phyloP scores from a whole-genome alignment of 768 basidiomycete species.

The Rhodotorula paludigena region DNA sequence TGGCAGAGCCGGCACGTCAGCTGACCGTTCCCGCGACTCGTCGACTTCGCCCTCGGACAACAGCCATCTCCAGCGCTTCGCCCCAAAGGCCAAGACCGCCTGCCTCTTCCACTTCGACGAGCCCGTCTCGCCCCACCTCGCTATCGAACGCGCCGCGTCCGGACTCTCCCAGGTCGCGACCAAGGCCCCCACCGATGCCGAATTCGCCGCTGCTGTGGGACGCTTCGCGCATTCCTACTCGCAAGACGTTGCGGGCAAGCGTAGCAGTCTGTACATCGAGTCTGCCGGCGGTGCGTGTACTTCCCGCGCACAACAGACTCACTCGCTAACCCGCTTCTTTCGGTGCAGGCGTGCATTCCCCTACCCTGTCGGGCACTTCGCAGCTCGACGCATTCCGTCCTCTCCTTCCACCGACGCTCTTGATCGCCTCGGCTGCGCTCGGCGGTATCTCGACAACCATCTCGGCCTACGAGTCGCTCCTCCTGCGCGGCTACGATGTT shows the following conservation, averaged over 20 bases:
- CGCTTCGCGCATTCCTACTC: slow-evolving; percentile 60
- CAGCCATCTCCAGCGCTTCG: slow-evolving; percentile 36
- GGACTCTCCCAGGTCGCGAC: neutral
- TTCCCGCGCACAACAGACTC: neutral
- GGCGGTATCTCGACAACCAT: slow-evolving; percentile 93
- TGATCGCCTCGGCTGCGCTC: slow-evolving; percentile 80
- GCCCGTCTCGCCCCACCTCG: slow-evolving; percentile 90
- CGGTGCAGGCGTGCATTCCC: slow-evolving; percentile 83
- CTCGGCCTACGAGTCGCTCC: slow-evolving; percentile 83
- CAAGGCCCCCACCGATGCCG: slow-evolving; percentile 43
- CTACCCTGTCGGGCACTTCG: slow-evolving; percentile 70
- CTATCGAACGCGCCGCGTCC: slow-evolving; percentile 53
- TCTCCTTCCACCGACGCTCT: slow-evolving; percentile 76
- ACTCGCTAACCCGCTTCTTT: neutral
- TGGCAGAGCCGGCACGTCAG: too few relatives aligned
- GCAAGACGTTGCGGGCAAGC: slow-evolving; percentile 7
- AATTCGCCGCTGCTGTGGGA: slow-evolving; percentile 29
- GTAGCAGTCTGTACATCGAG: slow-evolving; percentile 70
- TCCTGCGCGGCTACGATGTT: slow-evolving; percentile 82
- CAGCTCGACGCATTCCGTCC: slow-evolving; percentile 83
- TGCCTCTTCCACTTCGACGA: slow-evolving; percentile 80
- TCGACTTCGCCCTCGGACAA: neutral
- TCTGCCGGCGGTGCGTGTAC: slow-evolving; percentile 83
- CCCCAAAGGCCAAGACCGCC: slow-evolving; percentile 53
- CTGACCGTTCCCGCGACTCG: neutral